Base-by-base conservation (phyloP, 345 rosid species). In the Rubroshorea leprosula region DNA sequence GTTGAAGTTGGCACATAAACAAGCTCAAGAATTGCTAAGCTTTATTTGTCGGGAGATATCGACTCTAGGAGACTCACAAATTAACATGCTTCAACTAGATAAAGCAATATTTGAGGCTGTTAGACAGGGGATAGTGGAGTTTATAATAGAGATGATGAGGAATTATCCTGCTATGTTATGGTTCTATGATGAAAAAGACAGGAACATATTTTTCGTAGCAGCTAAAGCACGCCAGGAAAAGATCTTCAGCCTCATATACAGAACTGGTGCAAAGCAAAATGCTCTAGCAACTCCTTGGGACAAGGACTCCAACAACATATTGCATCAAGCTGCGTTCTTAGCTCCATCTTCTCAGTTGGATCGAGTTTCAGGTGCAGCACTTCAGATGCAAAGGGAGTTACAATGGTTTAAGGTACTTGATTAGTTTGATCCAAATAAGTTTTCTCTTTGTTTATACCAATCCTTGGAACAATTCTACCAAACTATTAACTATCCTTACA, bases 351-450 rank as follows among this genome's bases (percentile, higher is more conserved):
- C 87, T 3, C 76, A 74, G 56, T 85, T 87, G 17, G 85, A 82
- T 52, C 81, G 74, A 2, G 81, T 84, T 51, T 68, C 84, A 0
- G 91, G 95, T 31, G 91, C 95, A 16, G 89, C 87, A 60, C 68
- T 87, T 31, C 95, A 87, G 41, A 84, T 87, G 95, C 95, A 87
- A 31, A 70, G 95, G 60, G 95, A 87, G 54, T 60, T 84, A 3
- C 95, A 84, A 54, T 84, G 95, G 95, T 87, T 72, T 26, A 86
- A 83, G 90, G 95, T 87, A 59, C 18, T 10, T 12, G 0, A 35
- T 16, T 4, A 9, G 13, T 17, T 25, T 49, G 19, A n/a, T n/a
- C n/a, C n/a, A n/a, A n/a, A n/a, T n/a, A n/a, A n/a, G n/a, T n/a
- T n/a, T n/a, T n/a, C n/a, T n/a, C n/a, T n/a, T n/a, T n/a, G n/a